Base-by-base conservation (phyloP, 164 flowering plant species). In the Dillenia turbinata region DNA sequence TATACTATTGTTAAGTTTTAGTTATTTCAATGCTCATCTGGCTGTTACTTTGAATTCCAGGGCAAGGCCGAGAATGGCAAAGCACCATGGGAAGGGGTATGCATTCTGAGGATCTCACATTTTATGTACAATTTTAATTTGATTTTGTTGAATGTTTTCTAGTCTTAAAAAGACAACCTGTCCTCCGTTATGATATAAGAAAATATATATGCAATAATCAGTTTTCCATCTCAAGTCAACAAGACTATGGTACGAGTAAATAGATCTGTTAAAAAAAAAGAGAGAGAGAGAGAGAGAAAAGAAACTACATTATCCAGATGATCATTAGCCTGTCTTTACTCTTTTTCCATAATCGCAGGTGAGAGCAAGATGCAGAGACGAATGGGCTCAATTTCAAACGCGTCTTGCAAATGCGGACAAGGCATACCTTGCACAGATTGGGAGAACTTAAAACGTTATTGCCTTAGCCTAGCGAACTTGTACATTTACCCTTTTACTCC, bases 41-140 rank as follows among this genome's bases (percentile, higher is more conserved):
- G 5, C 45, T 10, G 16, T 47, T 9, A 6, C 44, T 62, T 49
- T 8, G 13, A 5, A n/a, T 77, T 62, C 54, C 90, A 93, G 97
- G 98, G 98, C 6, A 9, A 77, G 54, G 33, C 95, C 3, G 82
- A 83, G 56, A 69, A 77, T 16, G 97, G 98, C 17, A 85, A 84
- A 75, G 83, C 95, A 50, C 86, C 97, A 62, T 86, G 96, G 98
- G 74, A 87, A 82, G 97, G 96, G 88, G 98, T 93, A 89, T 44
- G 85, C 72, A 65, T 49, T 13, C 14, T 17, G 22, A 52, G 44
- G 17, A 61, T 62, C 24, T 17, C 49, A 44, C 52, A 4, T 44
- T 45, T 52, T 62, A 22, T 52, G 17, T 17, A 8, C 55, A 33
- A 33, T 33, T 33, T 33, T 33, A 33, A 33, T 33, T 6, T 33